Evolutionary conservation across 2,329 filamentous ascomycete species (phyloP), one percentile per base, ranked within the genome.

Genomic region (Hymenoscyphus albidus): DNA sequence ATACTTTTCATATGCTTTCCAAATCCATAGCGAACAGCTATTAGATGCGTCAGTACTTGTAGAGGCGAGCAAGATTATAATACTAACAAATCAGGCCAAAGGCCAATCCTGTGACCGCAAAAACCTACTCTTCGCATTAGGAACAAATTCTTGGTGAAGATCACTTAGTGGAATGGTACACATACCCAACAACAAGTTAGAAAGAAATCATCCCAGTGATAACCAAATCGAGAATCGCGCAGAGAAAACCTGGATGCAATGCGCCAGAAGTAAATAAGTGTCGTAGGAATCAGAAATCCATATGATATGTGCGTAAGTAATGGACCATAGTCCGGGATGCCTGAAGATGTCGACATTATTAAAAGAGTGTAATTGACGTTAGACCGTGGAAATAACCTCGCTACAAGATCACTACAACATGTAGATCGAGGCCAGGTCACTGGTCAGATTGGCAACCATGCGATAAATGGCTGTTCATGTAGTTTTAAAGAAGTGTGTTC

Each of bases 281-380:
- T 44, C 31, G 58, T 59, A 22, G 58, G 58, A 44, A 59, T 44
- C 13, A 59, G 31, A 14, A 59, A 59, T 9, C 58, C 58, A 59
- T 39, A 39, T 6, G 58, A 40, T 18, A 44, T 44, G 22, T n/a
- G 5, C 12, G 13, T 32, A n/a, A 59, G 58, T 27, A 59, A 12
- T 44, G 58, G 35, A 16, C 35, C 35, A 59, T 59, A 59, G 38
- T 58, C 56, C 38, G 16, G 22, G 18, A 58, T 58, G 16, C 9
- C 38, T 42, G 35, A 42, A 27, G 35, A 31, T n/a, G 38, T 32
- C 10, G 58, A 27, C 58, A 59, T 59, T 40, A 44, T 59, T 44
- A 38, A 59, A 57, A 12, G 54, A n/a, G 54, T 57, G 54, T 57
- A 12, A 16, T 51, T 32, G 54, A 38, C 18, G 14, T 57, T 32